phyloP scores from a whole-genome alignment of 2,329 filamentous ascomycete genomes.

The Cytospora piceicola region DNA sequence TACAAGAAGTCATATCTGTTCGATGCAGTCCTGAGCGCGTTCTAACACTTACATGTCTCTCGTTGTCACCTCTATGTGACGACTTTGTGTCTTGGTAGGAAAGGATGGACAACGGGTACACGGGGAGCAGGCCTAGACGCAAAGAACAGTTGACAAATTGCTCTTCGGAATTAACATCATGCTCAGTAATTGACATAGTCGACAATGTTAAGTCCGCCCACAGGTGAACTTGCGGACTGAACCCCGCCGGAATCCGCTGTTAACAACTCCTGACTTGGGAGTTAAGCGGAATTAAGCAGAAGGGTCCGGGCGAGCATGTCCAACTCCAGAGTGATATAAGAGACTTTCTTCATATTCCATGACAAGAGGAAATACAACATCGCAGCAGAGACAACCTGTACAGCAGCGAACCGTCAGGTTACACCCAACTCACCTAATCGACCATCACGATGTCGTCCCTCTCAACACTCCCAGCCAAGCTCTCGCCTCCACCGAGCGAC shows the following conservation, averaged over 20 bases:
- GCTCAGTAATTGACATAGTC: not conserved
- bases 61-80: too few relatives aligned
- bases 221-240: not conserved
- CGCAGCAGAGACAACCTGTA: not conserved
- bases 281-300: not conserved
- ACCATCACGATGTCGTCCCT: slow-evolving; percentile 16
- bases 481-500: slow-evolving; percentile 32
- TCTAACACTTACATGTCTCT: too few relatives aligned
- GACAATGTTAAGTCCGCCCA: not conserved
- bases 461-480: slow-evolving; percentile 19
- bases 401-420: not conserved
- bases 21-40: not conserved
- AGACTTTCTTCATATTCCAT: not conserved
- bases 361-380: not conserved
- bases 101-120: too few relatives aligned
- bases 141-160: not conserved
- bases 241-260: not conserved
- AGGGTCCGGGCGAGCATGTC: not conserved
- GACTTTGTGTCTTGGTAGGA: too few relatives aligned
- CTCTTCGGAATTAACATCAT: not conserved
- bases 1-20: not conserved
- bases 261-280: not conserved
- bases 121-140: too few relatives aligned
- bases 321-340: not conserved
- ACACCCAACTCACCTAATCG: not conserved